Conservation (phyloP, 1,139 yeast species). For the Kurtzmaniella quercitrusa region DNA sequence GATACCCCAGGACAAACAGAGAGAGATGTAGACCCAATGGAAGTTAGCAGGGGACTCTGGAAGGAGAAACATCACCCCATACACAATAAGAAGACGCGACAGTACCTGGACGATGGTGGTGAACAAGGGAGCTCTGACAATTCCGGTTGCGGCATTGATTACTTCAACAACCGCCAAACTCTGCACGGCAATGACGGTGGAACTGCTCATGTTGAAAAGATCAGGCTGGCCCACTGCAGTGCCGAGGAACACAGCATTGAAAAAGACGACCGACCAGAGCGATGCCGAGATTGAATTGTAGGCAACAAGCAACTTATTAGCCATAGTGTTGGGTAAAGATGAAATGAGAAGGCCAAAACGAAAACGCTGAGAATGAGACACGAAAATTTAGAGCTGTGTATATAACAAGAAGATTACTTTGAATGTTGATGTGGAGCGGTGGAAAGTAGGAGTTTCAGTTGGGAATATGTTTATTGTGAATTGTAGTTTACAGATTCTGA, state of each 20-base stretch:
- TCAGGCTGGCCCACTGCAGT: constrained; percentile 50
- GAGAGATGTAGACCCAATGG: constrained; percentile 60
- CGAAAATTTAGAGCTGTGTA: no score
- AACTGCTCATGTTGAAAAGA: constrained; percentile 55
- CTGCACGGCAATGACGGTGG: constrained; percentile 66
- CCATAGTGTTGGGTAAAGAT: background rate
- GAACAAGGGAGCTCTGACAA: constrained; percentile 78
- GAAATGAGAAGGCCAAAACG: background rate
- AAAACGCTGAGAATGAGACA: no score
- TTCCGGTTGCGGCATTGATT: constrained; percentile 68
- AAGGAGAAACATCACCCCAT: constrained; percentile 73
- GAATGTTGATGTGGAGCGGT: no score
- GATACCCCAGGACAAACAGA: constrained; percentile 81
- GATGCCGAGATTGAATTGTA: constrained; percentile 44
- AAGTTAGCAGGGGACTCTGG: constrained; percentile 64
- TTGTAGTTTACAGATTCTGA: no score
- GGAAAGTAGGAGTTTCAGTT: no score
- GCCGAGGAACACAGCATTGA: constrained; percentile 37
- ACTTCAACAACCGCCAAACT: constrained; percentile 82
- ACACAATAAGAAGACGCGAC: constrained; percentile 76
- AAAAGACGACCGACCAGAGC: constrained; percentile 41
- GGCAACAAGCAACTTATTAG: constrained; percentile 22
- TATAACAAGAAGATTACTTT: no score
- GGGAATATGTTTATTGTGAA: no score
- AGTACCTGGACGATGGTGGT: constrained; percentile 86